phyloP scores from a whole-genome alignment of 2,329 filamentous ascomycete species.

The Pseudocercospora macadamiae region DNA sequence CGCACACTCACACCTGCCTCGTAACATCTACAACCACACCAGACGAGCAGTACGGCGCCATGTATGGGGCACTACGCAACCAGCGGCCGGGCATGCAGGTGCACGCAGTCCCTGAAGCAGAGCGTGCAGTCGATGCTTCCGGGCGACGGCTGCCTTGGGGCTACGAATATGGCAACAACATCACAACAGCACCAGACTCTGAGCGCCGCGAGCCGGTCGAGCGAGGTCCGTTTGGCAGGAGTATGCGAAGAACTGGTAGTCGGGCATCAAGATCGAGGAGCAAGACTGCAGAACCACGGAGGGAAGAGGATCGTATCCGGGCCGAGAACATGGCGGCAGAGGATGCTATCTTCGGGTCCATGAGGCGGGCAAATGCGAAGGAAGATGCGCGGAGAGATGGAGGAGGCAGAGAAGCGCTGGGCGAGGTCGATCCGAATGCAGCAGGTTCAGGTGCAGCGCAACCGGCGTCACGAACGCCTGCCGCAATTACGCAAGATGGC shows the following conservation, averaged over 20 bases:
- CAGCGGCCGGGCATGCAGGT: constrained; percentile 59
- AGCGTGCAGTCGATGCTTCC: constrained; percentile 62
- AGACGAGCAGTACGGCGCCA: not conserved
- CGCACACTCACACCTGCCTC: too few relatives aligned
- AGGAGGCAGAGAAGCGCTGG: constrained; percentile 28
- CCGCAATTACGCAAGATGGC: constrained; percentile 42
- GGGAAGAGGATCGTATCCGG: constrained; percentile 58
- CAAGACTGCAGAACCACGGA: constrained; percentile 61
- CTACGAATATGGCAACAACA: constrained; percentile 47
- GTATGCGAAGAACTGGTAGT: constrained; percentile 48
- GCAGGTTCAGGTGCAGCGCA: constrained; percentile 22
- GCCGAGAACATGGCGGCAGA: constrained; percentile 49
- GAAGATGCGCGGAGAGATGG: constrained; percentile 31
- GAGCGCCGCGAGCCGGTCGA: constrained; percentile 55
- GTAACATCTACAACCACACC: not conserved
- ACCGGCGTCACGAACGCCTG: constrained; percentile 23
- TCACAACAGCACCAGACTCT: constrained; percentile 14
- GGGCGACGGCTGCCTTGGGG: constrained; percentile 66
- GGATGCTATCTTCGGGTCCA: constrained; percentile 50
- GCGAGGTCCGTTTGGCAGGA: constrained; percentile 63
- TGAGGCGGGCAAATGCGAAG: constrained; percentile 29
- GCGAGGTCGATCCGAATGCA: constrained; percentile 34
- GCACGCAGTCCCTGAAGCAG: constrained; percentile 65
- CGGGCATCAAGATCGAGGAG: constrained; percentile 25
- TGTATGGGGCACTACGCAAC: constrained; percentile 14